Evolutionary conservation across 306 rosid genomes (phyloP).

Genomic region (Ormosia emarginata): DNA sequence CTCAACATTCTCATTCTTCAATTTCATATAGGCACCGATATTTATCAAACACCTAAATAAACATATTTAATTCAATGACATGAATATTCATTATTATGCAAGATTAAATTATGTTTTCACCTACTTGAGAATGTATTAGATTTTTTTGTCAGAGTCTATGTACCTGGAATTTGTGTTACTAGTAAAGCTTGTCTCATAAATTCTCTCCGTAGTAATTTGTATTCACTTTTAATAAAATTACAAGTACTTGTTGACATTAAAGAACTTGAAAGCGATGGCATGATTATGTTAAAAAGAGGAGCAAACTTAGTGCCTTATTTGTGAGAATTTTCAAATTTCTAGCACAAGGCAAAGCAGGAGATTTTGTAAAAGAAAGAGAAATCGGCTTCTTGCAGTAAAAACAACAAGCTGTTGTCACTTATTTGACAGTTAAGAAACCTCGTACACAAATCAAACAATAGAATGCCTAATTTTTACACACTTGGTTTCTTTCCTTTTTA

Average conservation of each 20-base stretch:
- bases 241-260: not conserved
- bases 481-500: not conserved
- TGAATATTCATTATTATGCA: not conserved
- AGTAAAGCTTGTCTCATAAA: not conserved
- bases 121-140: not conserved
- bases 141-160: not conserved
- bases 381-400: not conserved
- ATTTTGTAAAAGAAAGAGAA: not conserved
- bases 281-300: not conserved
- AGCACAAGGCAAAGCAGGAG: not conserved
- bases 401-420: conserved; percentile 29
- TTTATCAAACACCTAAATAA: not conserved
- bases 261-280: not conserved
- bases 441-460: conserved; percentile 25
- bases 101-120: not conserved
- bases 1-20: not conserved
- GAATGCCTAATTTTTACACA: not conserved
- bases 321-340: not conserved
- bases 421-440: conserved; percentile 10
- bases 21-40: not conserved
- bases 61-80: not conserved
- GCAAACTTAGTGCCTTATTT: not conserved
- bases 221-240: not conserved
- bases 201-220: not conserved
- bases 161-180: not conserved